These are phyloP conservation scores for Didymella glomerata DNA, from an alignment of 2,329 filamentous ascomycete species.

Conservation along the genomic window DNA sequence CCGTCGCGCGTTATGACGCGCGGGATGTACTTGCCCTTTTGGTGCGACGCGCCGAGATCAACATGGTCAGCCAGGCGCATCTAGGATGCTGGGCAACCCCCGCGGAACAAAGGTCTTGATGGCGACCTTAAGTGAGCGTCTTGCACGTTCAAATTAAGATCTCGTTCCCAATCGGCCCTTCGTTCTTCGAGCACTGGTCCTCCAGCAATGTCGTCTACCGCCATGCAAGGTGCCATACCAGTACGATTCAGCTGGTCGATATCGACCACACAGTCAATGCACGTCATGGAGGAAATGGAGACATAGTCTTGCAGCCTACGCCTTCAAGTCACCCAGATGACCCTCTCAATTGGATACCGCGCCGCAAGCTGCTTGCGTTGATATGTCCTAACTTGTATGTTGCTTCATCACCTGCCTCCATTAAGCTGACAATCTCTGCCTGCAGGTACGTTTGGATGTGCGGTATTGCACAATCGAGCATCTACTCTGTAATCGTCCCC, in stretches of 20 bases:
- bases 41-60: slow-evolving; percentile 11
- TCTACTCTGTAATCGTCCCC: slow-evolving; percentile 61
- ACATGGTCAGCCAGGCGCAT: not conserved
- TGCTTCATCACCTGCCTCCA: not conserved
- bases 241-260: slow-evolving; percentile 56
- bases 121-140: slow-evolving; percentile 8
- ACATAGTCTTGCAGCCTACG: slow-evolving; percentile 54
- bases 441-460: slow-evolving; percentile 59
- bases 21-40: slow-evolving; percentile 13
- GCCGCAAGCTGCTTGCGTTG: slow-evolving; percentile 38
- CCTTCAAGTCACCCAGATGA: slow-evolving; percentile 48
- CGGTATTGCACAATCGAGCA: slow-evolving; percentile 59
- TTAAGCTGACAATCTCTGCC: slow-evolving; percentile 48
- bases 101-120: slow-evolving; percentile 12
- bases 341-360: slow-evolving; percentile 47
- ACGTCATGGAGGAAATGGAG: slow-evolving; percentile 50
- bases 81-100: slow-evolving; percentile 4
- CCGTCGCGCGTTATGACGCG: not conserved
- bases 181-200: not conserved
- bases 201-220: slow-evolving; percentile 4
- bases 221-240: slow-evolving; percentile 49
- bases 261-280: slow-evolving; percentile 48
- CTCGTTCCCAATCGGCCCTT: slow-evolving; percentile 7
- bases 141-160: not conserved
- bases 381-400: slow-evolving; percentile 35